Evolutionary conservation across 768 basidiomycete genomes (phyloP), one percentile per base, ranked within the genome.

Genomic region (Psilocybe cubensis): DNA sequence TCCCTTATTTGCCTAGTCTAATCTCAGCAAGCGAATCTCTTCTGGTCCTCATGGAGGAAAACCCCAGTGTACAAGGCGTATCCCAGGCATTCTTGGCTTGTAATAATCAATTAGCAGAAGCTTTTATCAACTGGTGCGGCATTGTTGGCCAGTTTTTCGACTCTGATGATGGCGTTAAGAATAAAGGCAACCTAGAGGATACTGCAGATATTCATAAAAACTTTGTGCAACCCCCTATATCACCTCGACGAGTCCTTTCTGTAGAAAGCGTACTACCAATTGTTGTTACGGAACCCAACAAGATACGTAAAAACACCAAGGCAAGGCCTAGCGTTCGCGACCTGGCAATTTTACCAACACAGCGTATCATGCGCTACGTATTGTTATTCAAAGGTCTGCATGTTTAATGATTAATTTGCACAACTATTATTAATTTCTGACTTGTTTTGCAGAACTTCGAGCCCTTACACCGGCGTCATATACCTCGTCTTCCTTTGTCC

Each of bases 61-160:
- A 89, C 52, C 88, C 87, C 12, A 87, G 85, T 42, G 84, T 84
- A 2, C 81, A 79, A 75, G 88, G 88, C 8, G 82, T 89, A 27
- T 81, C 85, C 10, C 74, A 78, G 4, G 83, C 88, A 6, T 86
- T 89, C 60, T 71, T 88, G 23, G 70, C 76, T 0, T 75, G 72
- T 46, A 79, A 85, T 63, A 76, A 80, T 24, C 73, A 74, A n/a
- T 67, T 89, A 20, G 83, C 86, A 60, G 66, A 67, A 11, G 80
- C 85, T 1, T 81, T 88, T 58, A 78, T 86, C 45, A 74, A 76
- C 1, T 90, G 87, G 86, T 86, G 82, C 54, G 73, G 76, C 31
- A 74, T 82, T 31, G 83, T 84, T 3, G 86, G 83, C 64, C 58
- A 64, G 1, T 80, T 82, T 62, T 83, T 83, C 52, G 62, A 64